A percentile compares a stretch with the other conserved stretches of the same genome.
phyloP scores from a whole-genome alignment of 1,284 basidiomycete genomes.

The Moesziomyces sp. region DNA sequence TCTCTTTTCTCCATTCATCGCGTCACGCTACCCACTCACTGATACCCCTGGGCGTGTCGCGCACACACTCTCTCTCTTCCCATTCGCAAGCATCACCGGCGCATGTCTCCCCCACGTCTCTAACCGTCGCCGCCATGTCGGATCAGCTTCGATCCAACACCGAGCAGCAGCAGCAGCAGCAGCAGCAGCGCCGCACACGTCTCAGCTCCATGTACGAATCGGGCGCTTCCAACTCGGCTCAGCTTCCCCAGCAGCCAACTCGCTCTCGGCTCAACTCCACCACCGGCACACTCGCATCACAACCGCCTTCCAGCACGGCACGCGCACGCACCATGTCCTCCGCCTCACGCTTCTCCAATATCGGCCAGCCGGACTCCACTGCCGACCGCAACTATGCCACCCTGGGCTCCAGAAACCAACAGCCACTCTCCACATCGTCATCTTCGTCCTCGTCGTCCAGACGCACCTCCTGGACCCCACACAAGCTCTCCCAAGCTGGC shows the following conservation, averaged over 20 bases:
- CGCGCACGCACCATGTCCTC: slow-evolving; percentile 38
- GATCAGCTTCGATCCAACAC: slow-evolving; percentile 17
- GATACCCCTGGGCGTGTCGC: too few relatives aligned
- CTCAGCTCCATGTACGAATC: slow-evolving; percentile 28
- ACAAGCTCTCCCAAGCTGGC: slow-evolving; percentile 15
- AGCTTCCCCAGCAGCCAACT: slow-evolving; percentile 2
- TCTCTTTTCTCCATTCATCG: too few relatives aligned
- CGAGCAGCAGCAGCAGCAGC: slow-evolving; percentile 11
- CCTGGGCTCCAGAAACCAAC: slow-evolving; percentile 12
- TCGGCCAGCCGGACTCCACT: slow-evolving; percentile 1
- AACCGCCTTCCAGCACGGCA: slow-evolving; percentile 11
- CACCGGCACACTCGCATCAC: not conserved
- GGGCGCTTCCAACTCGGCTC: not conserved
- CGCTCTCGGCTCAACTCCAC: slow-evolving; percentile 4
- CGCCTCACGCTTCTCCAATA: not conserved
- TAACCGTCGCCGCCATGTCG: slow-evolving; percentile 15
- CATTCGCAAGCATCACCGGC: not conserved
- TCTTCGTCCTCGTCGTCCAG: slow-evolving; percentile 16
- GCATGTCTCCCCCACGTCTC: slow-evolving; percentile 14
- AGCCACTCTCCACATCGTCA: slow-evolving; percentile 7
- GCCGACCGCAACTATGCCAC: slow-evolving; percentile 27
- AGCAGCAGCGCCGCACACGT: slow-evolving; percentile 13
- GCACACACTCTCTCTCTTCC: too few relatives aligned
- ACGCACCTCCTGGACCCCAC: slow-evolving; percentile 36
- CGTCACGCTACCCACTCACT: too few relatives aligned